Evolutionary conservation across 495 filamentous ascomycete species (phyloP).

Genomic region (Penicillium cinerascens): DNA sequence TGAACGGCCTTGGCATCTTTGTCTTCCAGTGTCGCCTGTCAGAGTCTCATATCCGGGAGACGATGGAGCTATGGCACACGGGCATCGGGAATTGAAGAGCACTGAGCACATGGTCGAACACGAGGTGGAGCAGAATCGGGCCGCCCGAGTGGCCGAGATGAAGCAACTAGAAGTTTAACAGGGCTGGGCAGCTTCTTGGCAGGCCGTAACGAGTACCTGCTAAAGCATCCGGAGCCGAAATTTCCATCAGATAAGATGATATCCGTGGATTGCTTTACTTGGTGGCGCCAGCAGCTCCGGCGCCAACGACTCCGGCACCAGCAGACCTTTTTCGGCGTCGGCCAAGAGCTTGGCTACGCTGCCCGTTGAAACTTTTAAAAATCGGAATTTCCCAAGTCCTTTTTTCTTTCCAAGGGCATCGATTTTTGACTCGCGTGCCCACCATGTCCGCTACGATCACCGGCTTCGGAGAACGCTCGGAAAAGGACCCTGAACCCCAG

Average conservation of each 20-base stretch:
- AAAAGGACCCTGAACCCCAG: not conserved
- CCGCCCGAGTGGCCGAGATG: not conserved
- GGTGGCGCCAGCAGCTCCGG: not conserved
- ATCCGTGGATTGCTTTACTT: not conserved
- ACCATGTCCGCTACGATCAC: not conserved
- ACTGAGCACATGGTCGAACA: not conserved
- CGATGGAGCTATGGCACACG: not conserved
- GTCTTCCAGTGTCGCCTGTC: not conserved
- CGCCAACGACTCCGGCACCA: not conserved
- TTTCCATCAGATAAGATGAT: conserved; percentile 15
- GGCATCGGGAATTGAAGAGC: not conserved
- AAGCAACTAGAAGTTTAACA: not conserved
- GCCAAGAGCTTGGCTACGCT: not conserved
- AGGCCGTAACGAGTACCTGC: not conserved
- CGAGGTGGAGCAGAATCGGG: not conserved
- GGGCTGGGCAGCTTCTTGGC: not conserved
- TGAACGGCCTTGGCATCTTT: no score
- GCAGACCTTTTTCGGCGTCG: not conserved
- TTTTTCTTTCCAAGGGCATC: not conserved
- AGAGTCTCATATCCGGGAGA: not conserved
- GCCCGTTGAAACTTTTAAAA: not conserved
- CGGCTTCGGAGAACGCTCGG: not conserved
- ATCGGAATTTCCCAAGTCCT: not conserved
- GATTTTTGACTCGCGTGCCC: not conserved
- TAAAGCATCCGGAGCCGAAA: not conserved